These are phyloP conservation scores for Mortierella polycephala DNA, from an alignment of 371 early-diverging fungal genomes.

Conservation along the genomic window DNA sequence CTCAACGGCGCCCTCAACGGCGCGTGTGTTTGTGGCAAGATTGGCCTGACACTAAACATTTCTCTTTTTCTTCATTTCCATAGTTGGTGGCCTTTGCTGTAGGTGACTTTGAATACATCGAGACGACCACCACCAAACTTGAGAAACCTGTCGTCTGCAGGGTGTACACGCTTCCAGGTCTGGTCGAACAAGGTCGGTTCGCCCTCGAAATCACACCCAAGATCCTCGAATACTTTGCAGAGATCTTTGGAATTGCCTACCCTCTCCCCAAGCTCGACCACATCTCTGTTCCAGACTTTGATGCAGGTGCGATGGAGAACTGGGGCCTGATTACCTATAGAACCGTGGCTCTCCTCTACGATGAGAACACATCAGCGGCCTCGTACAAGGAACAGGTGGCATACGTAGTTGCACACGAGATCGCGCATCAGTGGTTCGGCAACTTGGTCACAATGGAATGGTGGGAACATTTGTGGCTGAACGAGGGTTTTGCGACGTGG, in stretches of 20 bases:
- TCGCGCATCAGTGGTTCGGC: conserved; percentile 97
- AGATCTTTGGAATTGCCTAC: conserved; percentile 68
- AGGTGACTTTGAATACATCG: conserved; percentile 21
- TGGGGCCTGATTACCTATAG: conserved; percentile 95
- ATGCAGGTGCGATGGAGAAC: conserved; percentile 92
- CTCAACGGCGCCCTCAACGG: no score
- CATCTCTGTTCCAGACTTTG: conserved; percentile 90
- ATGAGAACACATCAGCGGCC: conserved; percentile 69
- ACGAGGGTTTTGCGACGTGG: conserved; percentile 97
- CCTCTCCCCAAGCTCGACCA: conserved; percentile 90
- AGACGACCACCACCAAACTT: conserved; percentile 59
- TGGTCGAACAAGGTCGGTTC: conserved; percentile 76
- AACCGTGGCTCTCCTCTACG: conserved; percentile 80
- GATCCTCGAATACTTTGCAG: conserved; percentile 78
- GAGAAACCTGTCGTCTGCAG: conserved; percentile 73
- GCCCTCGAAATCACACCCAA: conserved; percentile 77
- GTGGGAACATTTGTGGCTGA: conserved; percentile 95
- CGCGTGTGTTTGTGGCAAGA: no score
- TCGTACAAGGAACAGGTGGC: conserved; percentile 78
- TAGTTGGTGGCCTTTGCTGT: conserved; percentile 56
- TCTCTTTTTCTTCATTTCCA: neutral
- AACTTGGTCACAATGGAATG: conserved; percentile 88
- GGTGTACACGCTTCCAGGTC: conserved; percentile 80
- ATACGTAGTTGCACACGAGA: conserved; percentile 89
- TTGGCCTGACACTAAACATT: neutral